Evolutionary conservation across 2,329 filamentous ascomycete species (phyloP), one percentile per base, ranked within the genome.

Genomic region (Moelleriella libera): DNA sequence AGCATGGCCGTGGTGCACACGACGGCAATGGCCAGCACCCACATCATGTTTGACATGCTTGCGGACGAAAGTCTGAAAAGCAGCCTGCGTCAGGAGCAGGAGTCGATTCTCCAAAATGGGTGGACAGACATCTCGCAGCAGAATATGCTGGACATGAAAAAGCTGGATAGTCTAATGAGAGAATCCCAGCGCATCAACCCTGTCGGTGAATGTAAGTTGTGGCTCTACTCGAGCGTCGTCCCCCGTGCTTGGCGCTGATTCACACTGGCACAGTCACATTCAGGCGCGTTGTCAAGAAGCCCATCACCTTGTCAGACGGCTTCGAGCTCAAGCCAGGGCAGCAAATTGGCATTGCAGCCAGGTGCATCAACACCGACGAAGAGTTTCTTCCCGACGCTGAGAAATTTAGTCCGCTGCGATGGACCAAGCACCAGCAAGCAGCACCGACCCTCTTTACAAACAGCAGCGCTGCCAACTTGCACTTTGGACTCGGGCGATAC

Each of bases 1-100:
- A 49, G 52, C 47, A 52, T 54, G 49, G 52, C 52, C 29, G 49
- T 51, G 14, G 49, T 54, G 29, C 52, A 54, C n/a, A 54, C 52
- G 4, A 52, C 52, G 6, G 51, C 52, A 21, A 52, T 54, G 49
- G 49, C 52, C 2, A 48, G 46, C 30, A 52, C 52, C 2, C 50
- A 54, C 28, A 47, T 54, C 34, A 46, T 53, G 11, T 53, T 53
- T 31, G 51, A 53, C 47, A 43, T 53, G 31, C 44, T 50, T 9
- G 32, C 43, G 12, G 30, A 47, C 14, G 34, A 47, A 1, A 34
- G 45, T 5, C 45, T 52, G n/a, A 44, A 44, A 9, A 32, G 44
- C 39, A 30, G 42, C 5, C 46, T 52, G 1, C 39, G 45, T 2
- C 10, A 48, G 34, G 51, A 52, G 31, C 52, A 54, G 41, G 6